phyloP scores from a whole-genome alignment of 495 filamentous ascomycete species.

The Apiosordaria backusii region DNA sequence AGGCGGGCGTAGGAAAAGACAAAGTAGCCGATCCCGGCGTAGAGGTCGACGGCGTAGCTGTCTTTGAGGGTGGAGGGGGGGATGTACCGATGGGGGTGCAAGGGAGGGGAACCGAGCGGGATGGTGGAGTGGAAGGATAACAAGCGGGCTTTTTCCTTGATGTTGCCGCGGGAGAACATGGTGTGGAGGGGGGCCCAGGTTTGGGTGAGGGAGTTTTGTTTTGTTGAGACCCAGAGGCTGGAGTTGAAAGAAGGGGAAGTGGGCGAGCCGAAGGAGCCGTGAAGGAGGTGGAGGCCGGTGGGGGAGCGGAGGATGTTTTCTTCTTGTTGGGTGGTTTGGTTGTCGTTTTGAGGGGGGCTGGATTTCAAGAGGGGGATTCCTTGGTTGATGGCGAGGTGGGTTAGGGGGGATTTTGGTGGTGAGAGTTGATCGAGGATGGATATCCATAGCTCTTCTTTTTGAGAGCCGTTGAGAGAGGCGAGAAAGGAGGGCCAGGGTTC shows the following conservation, averaged over 20 bases:
- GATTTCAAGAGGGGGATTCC: constrained; percentile 56
- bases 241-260: constrained; percentile 37
- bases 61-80: not conserved
- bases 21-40: constrained; percentile 92
- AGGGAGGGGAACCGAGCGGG: not conserved
- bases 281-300: constrained; percentile 54
- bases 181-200: constrained; percentile 83
- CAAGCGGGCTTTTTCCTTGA: constrained; percentile 81
- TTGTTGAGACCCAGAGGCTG: constrained; percentile 72
- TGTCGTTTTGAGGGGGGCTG: not conserved
- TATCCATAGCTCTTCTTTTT: constrained; percentile 38
- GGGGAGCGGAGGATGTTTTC: constrained; percentile 67
- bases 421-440: constrained; percentile 50
- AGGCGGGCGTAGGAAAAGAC: constrained; percentile 71
- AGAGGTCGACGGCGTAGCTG: constrained; percentile 69
- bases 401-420: constrained; percentile 40
- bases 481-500: constrained; percentile 48
- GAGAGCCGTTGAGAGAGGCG: not conserved
- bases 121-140: constrained; percentile 40
- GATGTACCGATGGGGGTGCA: not conserved
- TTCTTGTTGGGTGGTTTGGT: constrained; percentile 4
- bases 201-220: constrained; percentile 78
- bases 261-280: constrained; percentile 63
- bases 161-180: constrained; percentile 88
- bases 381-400: constrained; percentile 70